phyloP scores from a whole-genome alignment of 164 flowering plant species.

The Sedum album region DNA sequence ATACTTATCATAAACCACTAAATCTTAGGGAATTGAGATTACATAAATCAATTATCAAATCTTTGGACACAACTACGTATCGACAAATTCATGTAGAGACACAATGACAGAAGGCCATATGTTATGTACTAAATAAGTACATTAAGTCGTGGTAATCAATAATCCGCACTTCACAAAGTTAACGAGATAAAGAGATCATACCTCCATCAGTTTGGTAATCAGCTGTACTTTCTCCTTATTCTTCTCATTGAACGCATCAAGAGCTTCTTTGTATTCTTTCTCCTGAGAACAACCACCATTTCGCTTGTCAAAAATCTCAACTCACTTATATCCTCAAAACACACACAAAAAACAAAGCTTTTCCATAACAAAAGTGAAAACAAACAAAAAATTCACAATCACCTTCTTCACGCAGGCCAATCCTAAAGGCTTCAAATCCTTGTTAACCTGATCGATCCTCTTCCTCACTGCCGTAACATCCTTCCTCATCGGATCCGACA shows the following conservation, averaged over 20 bases:
- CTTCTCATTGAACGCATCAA: conserved; percentile 58
- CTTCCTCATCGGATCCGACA: conserved; percentile 93
- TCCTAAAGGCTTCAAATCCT: conserved; percentile 78
- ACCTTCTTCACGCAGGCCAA: conserved; percentile 84
- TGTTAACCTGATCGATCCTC: conserved; percentile 74
- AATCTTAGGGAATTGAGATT: too few species aligned
- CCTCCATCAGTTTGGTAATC: conserved; percentile 58
- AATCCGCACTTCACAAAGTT: background rate
- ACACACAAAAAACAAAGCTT: background rate
- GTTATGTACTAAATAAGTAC: too few species aligned
- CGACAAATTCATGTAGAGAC: background rate
- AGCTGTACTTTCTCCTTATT: conserved; percentile 68
- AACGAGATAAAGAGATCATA: conserved; percentile 10
- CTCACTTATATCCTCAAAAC: background rate
- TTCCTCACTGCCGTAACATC: conserved; percentile 71
- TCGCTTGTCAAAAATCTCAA: background rate
- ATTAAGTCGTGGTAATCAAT: too few species aligned
- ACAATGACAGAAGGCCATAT: background rate
- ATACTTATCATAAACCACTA: too few species aligned
- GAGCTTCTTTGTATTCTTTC: conserved; percentile 63
- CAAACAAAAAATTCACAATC: background rate
- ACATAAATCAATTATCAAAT: too few species aligned
- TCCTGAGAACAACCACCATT: conserved; percentile 28
- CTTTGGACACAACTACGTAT: too few species aligned
- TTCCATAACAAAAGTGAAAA: background rate